Base-by-base conservation (phyloP, 164 flowering plant genomes). In the Tetrastigma voinierianum region DNA sequence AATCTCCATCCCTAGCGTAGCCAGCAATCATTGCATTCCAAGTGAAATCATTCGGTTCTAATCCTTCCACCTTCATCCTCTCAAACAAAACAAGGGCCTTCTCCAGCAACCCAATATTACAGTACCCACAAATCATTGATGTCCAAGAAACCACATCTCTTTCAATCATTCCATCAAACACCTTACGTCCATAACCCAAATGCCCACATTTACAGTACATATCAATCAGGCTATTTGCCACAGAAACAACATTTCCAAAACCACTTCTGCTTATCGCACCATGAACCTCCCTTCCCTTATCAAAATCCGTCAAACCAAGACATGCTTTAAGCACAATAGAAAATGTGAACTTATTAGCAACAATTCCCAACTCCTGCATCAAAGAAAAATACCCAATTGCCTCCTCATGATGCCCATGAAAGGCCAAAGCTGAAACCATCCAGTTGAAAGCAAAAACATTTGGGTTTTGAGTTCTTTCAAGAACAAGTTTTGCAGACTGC, bases 61-160 rank as follows among this genome's bases (percentile, higher is more conserved):
- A 51, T 0, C 89, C 90, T 67, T 74, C 80, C 73, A 71, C 56
- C 67, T 73, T 85, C 89, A 85, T 81, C 62, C 70, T 19, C 58
- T 82, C 77, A 66, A 83, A 81, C 74, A 83, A 70, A 19, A 49
- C 51, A 17, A 78, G 47, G 0, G 83, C 77, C 32, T 73, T 52
- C 9, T 75, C 73, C 12, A 80, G 72, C 51, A 70, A 59, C 12
- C 82, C 82, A 1, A 46, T 57, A 45, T 75, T 74, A 47, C 77
- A 73, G 65, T 78, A 85, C 57, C 90, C 90, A 74, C 77, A 84
- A 54, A 89, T 82, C 87, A 87, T 81, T 1, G 78, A 73, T 3
- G 95, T 91, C 91, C 97, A 89, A 2, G 93, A 73, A 44, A 79
- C 81, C 51, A 80, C 77, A 78, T 86, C 82, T 76, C 76, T 80